These are phyloP conservation scores for Melastoma malabathricum DNA, from an alignment of 345 rosid species.

Conservation along the genomic window DNA sequence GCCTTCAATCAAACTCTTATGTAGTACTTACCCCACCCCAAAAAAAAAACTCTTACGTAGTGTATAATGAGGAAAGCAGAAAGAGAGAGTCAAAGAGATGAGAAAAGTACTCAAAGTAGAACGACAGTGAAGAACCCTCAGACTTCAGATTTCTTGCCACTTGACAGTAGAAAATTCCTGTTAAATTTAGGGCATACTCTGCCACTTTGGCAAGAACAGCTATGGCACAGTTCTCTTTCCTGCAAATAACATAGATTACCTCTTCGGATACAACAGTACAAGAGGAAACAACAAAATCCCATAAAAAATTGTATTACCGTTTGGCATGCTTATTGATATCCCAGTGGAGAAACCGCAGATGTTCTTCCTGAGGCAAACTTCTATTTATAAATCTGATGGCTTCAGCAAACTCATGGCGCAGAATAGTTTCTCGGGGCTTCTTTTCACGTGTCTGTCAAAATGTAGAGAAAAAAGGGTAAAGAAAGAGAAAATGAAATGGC, in stretches of 20 bases:
- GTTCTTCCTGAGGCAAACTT: constrained; percentile 50
- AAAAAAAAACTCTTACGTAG: no score
- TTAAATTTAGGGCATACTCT: constrained; percentile 57
- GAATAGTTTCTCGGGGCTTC: constrained; percentile 90
- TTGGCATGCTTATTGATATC: constrained; percentile 75
- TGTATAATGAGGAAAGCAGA: no score
- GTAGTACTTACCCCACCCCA: no score
- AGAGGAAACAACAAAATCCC: not conserved
- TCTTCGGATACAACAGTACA: constrained; percentile 3
- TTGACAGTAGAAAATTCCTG: constrained; percentile 70
- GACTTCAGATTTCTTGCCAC: constrained; percentile 30
- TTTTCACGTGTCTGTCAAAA: constrained; percentile 63
- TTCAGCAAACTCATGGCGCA: constrained; percentile 75
- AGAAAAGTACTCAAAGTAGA: constrained; percentile 51
- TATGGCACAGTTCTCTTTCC: constrained; percentile 65
- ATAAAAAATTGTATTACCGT: constrained; percentile 29
- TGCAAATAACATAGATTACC: constrained; percentile 7
- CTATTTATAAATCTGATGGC: constrained; percentile 68
- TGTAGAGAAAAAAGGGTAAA: not conserved
- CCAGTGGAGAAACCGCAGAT: constrained; percentile 77
- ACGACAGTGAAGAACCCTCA: constrained; percentile 26
- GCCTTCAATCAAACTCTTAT: no score
- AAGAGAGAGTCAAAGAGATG: no score
- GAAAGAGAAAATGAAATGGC: constrained; percentile 6
- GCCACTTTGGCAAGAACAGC: constrained; percentile 58